Evolutionary conservation across 2,329 filamentous ascomycete species (phyloP).

Genomic region (Colletotrichum chlorophyti): DNA sequence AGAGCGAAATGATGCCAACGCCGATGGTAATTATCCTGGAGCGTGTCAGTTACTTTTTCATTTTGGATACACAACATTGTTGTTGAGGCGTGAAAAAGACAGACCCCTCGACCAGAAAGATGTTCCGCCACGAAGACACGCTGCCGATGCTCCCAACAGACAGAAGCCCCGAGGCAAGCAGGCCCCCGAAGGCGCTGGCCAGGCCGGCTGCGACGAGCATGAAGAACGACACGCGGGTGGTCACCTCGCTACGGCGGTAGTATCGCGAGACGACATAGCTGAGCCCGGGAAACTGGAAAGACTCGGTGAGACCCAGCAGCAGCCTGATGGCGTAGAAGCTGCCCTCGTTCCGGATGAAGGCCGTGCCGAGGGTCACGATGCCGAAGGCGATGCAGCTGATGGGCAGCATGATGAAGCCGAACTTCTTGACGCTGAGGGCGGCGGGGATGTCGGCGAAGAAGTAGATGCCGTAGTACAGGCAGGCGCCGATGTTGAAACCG

Average conservation of each 20-base stretch:
- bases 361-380: conserved; percentile 64
- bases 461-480: conserved; percentile 32
- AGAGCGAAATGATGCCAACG: conserved; percentile 56
- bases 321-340: conserved; percentile 62
- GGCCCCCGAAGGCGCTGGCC: conserved; percentile 71
- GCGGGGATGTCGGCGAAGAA: conserved; percentile 32
- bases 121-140: conserved; percentile 66
- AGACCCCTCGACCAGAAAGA: conserved; percentile 41
- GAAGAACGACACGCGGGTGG: conserved; percentile 67
- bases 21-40: conserved; percentile 60
- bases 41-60: neutral
- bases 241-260: conserved; percentile 66
- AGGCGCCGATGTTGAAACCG: conserved; percentile 30
- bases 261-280: conserved; percentile 70
- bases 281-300: conserved; percentile 71
- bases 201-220: conserved; percentile 69
- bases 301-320: conserved; percentile 66
- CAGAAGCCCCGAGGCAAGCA: conserved; percentile 55
- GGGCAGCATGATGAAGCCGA: conserved; percentile 31
- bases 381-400: conserved; percentile 58
- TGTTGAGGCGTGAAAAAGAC: neutral
- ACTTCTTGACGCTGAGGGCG: conserved; percentile 30
- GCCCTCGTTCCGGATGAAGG: conserved; percentile 60
- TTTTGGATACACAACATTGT: neutral
- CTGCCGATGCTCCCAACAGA: conserved; percentile 32